These are phyloP conservation scores for Meira miltonrushii DNA, from an alignment of 1,284 basidiomycete species.

Conservation along the genomic window DNA sequence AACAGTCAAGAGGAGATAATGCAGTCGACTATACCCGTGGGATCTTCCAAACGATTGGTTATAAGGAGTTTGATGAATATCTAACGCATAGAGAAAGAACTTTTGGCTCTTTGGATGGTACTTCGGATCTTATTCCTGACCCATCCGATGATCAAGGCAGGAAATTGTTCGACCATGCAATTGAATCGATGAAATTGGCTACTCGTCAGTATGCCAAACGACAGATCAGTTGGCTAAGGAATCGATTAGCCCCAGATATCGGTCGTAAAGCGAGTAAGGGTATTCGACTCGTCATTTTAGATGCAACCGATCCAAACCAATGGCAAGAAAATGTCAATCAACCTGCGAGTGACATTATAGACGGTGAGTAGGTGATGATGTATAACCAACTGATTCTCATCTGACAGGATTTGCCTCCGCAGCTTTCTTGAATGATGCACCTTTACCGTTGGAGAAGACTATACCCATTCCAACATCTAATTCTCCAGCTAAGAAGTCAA, in stretches of 20 bases:
- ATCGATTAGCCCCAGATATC: conserved; percentile 77
- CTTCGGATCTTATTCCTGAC: not conserved
- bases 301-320: conserved; percentile 61
- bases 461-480: too few species aligned
- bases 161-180: conserved; percentile 59
- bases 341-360: conserved; percentile 34
- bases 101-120: not conserved
- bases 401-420: too few species aligned
- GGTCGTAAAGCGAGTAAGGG: conserved; percentile 3
- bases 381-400: too few species aligned
- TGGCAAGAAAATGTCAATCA: conserved; percentile 58
- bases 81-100: conserved; percentile 54
- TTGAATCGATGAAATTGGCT: conserved; percentile 75
- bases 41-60: conserved; percentile 93
- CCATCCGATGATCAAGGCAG: conserved; percentile 11
- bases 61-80: conserved; percentile 77
- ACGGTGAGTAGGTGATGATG: conserved; percentile 54
- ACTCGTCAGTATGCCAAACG: conserved; percentile 88
- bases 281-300: conserved; percentile 60
- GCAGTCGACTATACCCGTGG: conserved; percentile 63
- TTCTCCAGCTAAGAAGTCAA: too few species aligned
- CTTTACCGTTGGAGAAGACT: too few species aligned
- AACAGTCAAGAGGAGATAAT: conserved; percentile 53
- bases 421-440: too few species aligned
- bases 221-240: conserved; percentile 87